Percentiles rank a stretch among this genome's conserved stretches.
Evolutionary conservation across 148 eudicot genomes (phyloP).

Genomic region (Amaranthus hypochondriacus): DNA sequence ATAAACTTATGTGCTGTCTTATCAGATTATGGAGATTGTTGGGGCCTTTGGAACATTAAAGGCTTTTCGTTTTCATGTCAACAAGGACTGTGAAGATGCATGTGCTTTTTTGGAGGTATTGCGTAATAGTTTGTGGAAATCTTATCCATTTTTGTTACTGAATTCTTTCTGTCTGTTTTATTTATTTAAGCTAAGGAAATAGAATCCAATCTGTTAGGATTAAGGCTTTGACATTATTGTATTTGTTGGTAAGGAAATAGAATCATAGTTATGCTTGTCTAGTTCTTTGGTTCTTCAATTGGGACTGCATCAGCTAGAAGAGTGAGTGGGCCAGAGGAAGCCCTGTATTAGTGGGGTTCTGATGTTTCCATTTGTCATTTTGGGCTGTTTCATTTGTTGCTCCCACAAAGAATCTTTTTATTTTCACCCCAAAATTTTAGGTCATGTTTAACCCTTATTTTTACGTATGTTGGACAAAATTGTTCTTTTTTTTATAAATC

Average conservation of each 20-base stretch:
- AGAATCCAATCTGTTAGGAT: too few species aligned
- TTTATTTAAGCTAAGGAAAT: neutral
- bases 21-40: conserved; percentile 75
- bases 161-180: neutral
- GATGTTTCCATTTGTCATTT: too few species aligned
- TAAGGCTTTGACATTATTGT: neutral
- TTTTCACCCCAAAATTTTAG: too few species aligned
- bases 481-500: too few species aligned
- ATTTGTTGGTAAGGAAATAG: neutral
- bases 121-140: conserved; percentile 1
- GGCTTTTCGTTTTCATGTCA: conserved; percentile 55
- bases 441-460: too few species aligned
- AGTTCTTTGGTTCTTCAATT: neutral
- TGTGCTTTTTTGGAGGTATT: conserved; percentile 88
- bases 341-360: neutral
- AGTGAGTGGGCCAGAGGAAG: neutral
- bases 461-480: too few species aligned
- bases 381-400: too few species aligned
- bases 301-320: neutral
- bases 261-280: neutral
- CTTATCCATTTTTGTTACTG: neutral
- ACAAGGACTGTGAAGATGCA: conserved; percentile 39
- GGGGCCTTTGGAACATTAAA: conserved; percentile 70
- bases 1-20: conserved; percentile 5
- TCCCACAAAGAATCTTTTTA: too few species aligned